phyloP scores from a whole-genome alignment of 148 eudicot genomes.

The Rhododendron griersonianum region DNA sequence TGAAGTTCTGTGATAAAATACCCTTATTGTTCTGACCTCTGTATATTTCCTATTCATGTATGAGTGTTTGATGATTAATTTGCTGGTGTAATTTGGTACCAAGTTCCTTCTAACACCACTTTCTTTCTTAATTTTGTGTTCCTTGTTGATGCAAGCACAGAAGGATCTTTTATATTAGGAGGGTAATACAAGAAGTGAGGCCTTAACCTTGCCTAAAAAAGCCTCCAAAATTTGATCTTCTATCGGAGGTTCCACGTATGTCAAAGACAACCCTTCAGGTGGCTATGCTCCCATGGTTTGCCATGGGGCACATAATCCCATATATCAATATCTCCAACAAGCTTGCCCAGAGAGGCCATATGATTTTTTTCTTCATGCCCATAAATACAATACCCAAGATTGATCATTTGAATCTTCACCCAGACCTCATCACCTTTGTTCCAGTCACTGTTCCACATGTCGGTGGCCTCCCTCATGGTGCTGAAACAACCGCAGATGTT shows the following conservation, averaged over 20 bases:
- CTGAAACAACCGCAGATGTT: constrained; percentile 50
- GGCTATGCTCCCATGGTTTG: constrained; percentile 63
- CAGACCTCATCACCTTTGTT: constrained; percentile 34
- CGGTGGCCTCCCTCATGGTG: constrained; percentile 35
- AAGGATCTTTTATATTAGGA: no score
- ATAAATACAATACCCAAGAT: constrained; percentile 30
- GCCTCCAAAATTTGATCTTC: neutral
- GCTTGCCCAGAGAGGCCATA: constrained; percentile 44
- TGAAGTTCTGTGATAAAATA: no score
- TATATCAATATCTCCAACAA: constrained; percentile 47
- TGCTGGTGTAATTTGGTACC: no score
- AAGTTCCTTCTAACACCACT: no score
- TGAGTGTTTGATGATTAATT: no score
- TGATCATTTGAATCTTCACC: constrained; percentile 38
- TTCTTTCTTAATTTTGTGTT: no score
- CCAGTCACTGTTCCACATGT: constrained; percentile 40
- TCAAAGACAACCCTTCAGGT: constrained; percentile 19
- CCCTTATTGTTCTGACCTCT: no score
- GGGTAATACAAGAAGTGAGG: neutral
- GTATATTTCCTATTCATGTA: no score
- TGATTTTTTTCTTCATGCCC: constrained; percentile 34
- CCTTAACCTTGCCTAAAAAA: neutral
- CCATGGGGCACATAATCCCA: constrained; percentile 49
- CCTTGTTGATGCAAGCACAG: no score
- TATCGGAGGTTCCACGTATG: neutral